phyloP scores from a whole-genome alignment of 305 asterid genomes.

The Euphrasia arctica region DNA sequence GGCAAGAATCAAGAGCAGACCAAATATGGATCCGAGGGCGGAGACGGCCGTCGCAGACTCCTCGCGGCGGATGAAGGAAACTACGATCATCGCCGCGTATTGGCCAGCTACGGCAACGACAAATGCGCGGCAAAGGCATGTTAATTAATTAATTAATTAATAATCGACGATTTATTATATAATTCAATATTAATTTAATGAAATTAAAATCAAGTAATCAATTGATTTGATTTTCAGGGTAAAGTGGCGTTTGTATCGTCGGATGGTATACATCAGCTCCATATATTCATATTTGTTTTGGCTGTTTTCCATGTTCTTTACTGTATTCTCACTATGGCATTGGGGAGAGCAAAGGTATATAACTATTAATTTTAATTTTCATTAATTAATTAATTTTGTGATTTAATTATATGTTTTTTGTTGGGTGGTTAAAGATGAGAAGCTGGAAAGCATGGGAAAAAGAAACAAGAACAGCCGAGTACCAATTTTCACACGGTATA shows the following conservation, averaged over 20 bases:
- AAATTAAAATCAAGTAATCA: too few species aligned
- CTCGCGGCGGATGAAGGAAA: slow-evolving; percentile 28
- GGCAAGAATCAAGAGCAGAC: slow-evolving; percentile 40
- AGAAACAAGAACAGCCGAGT: slow-evolving; percentile 66
- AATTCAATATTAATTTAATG: not conserved
- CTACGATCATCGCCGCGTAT: slow-evolving; percentile 37
- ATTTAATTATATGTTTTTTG: not conserved
- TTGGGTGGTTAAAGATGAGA: slow-evolving; percentile 45
- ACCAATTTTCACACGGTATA: slow-evolving; percentile 73
- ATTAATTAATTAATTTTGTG: not conserved
- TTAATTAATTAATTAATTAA: not conserved
- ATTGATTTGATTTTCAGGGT: slow-evolving; percentile 43
- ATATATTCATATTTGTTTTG: slow-evolving; percentile 73
- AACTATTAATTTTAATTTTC: not conserved
- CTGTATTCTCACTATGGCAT: slow-evolving; percentile 59
- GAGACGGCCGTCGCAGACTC: slow-evolving; percentile 46
- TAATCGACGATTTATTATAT: not conserved
- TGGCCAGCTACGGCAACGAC: slow-evolving; percentile 50
- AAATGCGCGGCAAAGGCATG: slow-evolving; percentile 62
- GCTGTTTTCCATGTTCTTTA: slow-evolving; percentile 75
- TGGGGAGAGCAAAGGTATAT: slow-evolving; percentile 76
- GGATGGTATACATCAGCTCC: slow-evolving; percentile 74
- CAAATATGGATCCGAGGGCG: slow-evolving; percentile 13
- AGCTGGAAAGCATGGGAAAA: slow-evolving; percentile 79
- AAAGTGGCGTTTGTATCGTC: slow-evolving; percentile 68